These are phyloP conservation scores for Melanomma pulvis-pyrius DNA, from an alignment of 495 filamentous ascomycete genomes.

Conservation along the genomic window DNA sequence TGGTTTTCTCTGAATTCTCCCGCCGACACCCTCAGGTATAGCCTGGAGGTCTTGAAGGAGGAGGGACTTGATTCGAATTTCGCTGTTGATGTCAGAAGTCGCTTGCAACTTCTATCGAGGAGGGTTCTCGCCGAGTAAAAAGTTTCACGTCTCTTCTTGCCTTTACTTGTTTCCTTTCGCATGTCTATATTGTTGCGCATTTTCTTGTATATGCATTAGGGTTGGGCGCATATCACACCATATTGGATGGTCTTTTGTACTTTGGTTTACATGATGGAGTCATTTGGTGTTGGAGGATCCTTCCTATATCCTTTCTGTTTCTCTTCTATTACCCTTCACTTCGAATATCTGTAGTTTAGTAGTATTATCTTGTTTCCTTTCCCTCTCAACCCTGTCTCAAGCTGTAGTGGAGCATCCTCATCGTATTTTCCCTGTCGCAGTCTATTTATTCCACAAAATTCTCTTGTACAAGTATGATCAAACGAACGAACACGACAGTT, in stretches of 20 bases:
- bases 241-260: background rate
- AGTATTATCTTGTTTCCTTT: background rate
- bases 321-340: background rate
- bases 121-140: constrained; percentile 1
- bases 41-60: constrained; percentile 50
- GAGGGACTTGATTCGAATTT: constrained; percentile 46
- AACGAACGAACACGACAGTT: background rate
- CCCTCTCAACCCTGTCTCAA: background rate
- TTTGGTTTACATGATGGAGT: background rate
- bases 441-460: background rate
- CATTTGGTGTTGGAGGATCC: background rate
- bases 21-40: constrained; percentile 49
- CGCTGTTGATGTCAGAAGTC: constrained; percentile 52
- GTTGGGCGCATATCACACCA: constrained; percentile 2
- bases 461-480: background rate
- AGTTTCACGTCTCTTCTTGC: background rate
- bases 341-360: background rate
- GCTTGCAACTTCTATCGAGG: constrained; percentile 6
- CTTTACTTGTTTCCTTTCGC: background rate
- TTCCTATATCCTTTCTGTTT: background rate
- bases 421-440: too few species aligned
- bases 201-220: background rate
- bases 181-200: background rate
- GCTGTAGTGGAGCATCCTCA: background rate
- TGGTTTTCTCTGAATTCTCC: constrained; percentile 35